phyloP scores from a whole-genome alignment of 2,329 filamentous ascomycete species.

The Cryphonectria japonica region DNA sequence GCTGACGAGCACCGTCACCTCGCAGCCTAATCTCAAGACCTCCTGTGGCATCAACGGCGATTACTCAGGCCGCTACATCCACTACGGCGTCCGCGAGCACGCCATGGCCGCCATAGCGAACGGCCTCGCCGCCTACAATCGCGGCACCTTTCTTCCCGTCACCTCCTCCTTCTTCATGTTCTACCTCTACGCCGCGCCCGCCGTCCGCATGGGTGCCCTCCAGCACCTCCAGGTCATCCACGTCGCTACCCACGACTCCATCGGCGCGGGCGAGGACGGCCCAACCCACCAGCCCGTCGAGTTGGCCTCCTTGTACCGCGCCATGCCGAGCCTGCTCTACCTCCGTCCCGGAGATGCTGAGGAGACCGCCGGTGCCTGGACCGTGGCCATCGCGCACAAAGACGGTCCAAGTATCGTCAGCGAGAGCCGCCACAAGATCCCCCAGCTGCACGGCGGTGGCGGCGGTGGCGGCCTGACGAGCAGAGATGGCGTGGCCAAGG shows the following conservation, averaged over 20 bases:
- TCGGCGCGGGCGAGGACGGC: slow-evolving; percentile 58
- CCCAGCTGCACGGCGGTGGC: slow-evolving; percentile 36
- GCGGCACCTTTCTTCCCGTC: slow-evolving; percentile 55
- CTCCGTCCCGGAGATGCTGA: slow-evolving; percentile 58
- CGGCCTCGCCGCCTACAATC: slow-evolving; percentile 59
- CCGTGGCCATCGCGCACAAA: slow-evolving; percentile 40
- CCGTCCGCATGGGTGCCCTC: slow-evolving; percentile 57
- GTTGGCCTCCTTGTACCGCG: slow-evolving; percentile 53
- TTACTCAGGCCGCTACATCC: slow-evolving; percentile 59
- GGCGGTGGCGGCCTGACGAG: slow-evolving; percentile 30
- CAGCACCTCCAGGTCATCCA: slow-evolving; percentile 55
- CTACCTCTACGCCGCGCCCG: slow-evolving; percentile 53
- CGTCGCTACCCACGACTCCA: slow-evolving; percentile 57
- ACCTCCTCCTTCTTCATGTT: slow-evolving; percentile 63
- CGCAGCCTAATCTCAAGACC: slow-evolving; percentile 32
- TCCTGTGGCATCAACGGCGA: slow-evolving; percentile 44
- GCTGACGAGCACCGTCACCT: too few relatives aligned
- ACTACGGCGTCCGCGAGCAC: slow-evolving; percentile 64
- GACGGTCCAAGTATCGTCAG: slow-evolving; percentile 49
- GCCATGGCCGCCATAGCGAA: slow-evolving; percentile 63
- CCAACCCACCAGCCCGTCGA: slow-evolving; percentile 61
- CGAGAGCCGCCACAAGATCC: slow-evolving; percentile 45
- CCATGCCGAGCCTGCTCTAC: slow-evolving; percentile 59
- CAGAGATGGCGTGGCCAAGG: slow-evolving; percentile 42
- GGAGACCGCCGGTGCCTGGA: slow-evolving; percentile 52